Evolutionary conservation across 768 basidiomycete species (phyloP).

Genomic region (Atractiella rhizophila): DNA sequence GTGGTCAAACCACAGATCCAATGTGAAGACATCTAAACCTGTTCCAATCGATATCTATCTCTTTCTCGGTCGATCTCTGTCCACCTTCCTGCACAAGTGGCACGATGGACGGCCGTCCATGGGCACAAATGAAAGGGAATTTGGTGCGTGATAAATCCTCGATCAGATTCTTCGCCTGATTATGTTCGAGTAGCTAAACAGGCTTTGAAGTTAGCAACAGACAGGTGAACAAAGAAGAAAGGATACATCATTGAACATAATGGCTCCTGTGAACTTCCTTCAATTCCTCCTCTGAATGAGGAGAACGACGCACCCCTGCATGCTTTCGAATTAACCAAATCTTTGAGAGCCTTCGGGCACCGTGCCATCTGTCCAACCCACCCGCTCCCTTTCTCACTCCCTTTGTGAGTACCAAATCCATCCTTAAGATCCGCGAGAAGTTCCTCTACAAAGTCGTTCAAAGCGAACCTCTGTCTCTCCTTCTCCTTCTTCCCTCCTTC

Average conservation of each 20-base stretch:
- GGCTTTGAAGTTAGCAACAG: not conserved
- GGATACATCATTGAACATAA: conserved; percentile 79
- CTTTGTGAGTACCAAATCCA: not conserved
- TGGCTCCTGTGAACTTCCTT: conserved; percentile 45
- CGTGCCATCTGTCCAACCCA: conserved; percentile 53
- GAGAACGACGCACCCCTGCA: conserved; percentile 46
- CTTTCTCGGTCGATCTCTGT: too few species aligned
- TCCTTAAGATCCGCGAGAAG: not conserved
- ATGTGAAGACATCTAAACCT: too few species aligned
- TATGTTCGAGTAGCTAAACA: conserved; percentile 26
- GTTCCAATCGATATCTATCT: too few species aligned
- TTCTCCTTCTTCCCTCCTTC: not conserved
- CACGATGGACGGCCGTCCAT: conserved; percentile 36
- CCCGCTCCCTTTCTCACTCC: not conserved
- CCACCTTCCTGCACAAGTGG: too few species aligned
- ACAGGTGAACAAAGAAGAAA: not conserved
- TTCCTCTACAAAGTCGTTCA: not conserved
- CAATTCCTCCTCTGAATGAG: not conserved
- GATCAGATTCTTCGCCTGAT: conserved; percentile 48
- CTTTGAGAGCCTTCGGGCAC: conserved; percentile 59
- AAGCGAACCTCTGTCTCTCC: not conserved
- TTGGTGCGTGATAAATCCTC: conserved; percentile 39
- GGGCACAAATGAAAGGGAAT: conserved; percentile 88
- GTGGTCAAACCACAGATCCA: too few species aligned
- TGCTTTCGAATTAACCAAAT: conserved; percentile 78